Evolutionary conservation across 768 basidiomycete genomes (phyloP), one percentile per base, ranked within the genome.

Genomic region (Xerocomellus chrysenteron): DNA sequence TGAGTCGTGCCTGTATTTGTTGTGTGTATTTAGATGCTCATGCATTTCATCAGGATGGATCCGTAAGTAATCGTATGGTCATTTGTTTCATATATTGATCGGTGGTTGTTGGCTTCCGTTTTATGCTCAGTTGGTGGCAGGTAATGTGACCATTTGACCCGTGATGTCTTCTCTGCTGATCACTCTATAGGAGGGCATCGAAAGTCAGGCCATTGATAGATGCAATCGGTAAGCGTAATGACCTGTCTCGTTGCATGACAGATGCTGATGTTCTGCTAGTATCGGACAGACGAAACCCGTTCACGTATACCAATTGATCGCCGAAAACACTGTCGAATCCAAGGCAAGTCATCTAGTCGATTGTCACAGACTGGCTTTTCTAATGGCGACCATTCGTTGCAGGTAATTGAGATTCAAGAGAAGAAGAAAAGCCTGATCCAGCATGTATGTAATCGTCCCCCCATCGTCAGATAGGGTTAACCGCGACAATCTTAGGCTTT

Each of bases 221-320:
- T 88, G 87, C 54, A 92, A 92, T 63, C 83, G 89, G 80, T 78
- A 60, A 54, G 69, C 45, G 28, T 45, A n/a, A 17, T 30, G 21
- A n/a, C 35, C 41, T 47, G 44, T 52, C 21, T 55, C 11, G 13
- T 43, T 45, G 16, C 28, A 11, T 57, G 33, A 44, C 52, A 47
- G 19, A 42, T 32, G 26, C 50, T 54, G 36, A 65, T 19, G 39
- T 54, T 24, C 40, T 37, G 39, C 5, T 55, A 78, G 82, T 49
- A 92, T 93, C 58, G 93, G 93, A 14, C 93, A 95, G 69, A 89
- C 73, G 59, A 92, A 87, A 68, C 76, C 81, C 1, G 92, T 95
- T 33, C 86, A 88, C 60, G 92, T 94, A 19, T 94, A 93, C 66
- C 93, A 94, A 64, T 74, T 95, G 47, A 92, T 95, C 52, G 91